These are phyloP conservation scores for Hypomontagnella submonticulosa DNA, from an alignment of 495 filamentous ascomycete genomes.

Conservation along the genomic window DNA sequence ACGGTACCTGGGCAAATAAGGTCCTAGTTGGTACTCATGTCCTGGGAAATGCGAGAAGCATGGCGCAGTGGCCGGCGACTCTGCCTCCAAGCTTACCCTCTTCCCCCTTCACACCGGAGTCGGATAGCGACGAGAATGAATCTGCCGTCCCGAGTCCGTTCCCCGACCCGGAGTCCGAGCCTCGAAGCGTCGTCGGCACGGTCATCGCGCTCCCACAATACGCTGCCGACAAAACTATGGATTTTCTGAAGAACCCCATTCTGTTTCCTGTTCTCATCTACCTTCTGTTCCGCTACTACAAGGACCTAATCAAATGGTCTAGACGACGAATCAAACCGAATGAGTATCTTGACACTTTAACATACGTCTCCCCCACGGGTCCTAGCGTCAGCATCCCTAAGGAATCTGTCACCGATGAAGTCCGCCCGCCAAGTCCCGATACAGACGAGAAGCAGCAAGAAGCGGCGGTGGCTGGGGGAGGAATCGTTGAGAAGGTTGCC, in stretches of 20 bases:
- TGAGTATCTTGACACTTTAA: slow-evolving; percentile 32
- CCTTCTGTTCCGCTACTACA: slow-evolving; percentile 48
- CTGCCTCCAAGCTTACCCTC: slow-evolving; percentile 43
- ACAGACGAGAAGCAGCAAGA: slow-evolving; percentile 18
- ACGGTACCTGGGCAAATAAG: slow-evolving; percentile 48
- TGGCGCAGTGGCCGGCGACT: slow-evolving; percentile 31
- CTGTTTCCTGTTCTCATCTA: slow-evolving; percentile 53
- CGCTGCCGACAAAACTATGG: slow-evolving; percentile 51
- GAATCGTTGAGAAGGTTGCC: slow-evolving; percentile 2
- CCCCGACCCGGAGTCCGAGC: slow-evolving; percentile 38
- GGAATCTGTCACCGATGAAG: slow-evolving; percentile 12
- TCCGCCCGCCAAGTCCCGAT: slow-evolving; percentile 3
- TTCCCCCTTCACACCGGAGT: slow-evolving; percentile 30
- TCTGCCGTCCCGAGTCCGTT: slow-evolving; percentile 33
- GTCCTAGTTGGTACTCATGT: slow-evolving; percentile 61
- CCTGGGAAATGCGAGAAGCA: slow-evolving; percentile 48
- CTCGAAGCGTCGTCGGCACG: slow-evolving; percentile 48
- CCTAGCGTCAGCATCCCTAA: background rate
- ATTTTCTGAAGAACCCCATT: slow-evolving; percentile 60
- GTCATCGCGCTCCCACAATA: slow-evolving; percentile 52
- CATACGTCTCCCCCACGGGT: slow-evolving; percentile 39
- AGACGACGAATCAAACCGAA: slow-evolving; percentile 28
- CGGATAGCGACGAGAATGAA: slow-evolving; percentile 35
- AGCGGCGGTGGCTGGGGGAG: background rate
- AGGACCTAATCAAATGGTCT: slow-evolving; percentile 46